Conservation (phyloP, 2,329 filamentous ascomycete species). For the Spiromastix sp. region DNA sequence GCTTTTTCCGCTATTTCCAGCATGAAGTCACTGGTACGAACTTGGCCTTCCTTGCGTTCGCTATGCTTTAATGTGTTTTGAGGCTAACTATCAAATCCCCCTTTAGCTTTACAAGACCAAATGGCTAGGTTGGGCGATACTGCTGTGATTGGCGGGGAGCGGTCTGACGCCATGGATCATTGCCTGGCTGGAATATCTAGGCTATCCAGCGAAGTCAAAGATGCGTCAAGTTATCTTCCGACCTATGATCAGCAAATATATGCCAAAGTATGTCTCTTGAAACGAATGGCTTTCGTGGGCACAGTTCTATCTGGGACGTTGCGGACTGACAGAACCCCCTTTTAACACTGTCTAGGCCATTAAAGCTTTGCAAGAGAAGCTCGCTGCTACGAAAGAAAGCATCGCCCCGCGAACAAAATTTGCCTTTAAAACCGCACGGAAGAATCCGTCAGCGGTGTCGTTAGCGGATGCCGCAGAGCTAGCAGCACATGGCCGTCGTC, state of each 20-base stretch:
- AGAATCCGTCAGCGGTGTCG: slow-evolving; percentile 45
- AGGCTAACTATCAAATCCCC: background rate
- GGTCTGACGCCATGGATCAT: slow-evolving; percentile 69
- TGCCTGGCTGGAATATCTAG: slow-evolving; percentile 69
- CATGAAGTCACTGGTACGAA: slow-evolving; percentile 58
- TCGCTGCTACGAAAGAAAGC: slow-evolving; percentile 58
- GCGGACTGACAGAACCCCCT: too few relatives aligned
- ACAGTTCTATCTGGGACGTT: background rate
- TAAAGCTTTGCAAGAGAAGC: slow-evolving; percentile 68
- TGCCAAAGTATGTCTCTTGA: slow-evolving; percentile 48
- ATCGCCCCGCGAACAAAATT: slow-evolving; percentile 71
- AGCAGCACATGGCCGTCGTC: slow-evolving; percentile 37
- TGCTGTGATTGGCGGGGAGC: slow-evolving; percentile 58
- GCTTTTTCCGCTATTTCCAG: slow-evolving; percentile 78
- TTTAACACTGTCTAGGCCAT: slow-evolving; percentile 47
- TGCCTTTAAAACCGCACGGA: slow-evolving; percentile 58
- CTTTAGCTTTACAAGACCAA: slow-evolving; percentile 62
- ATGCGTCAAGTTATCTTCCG: slow-evolving; percentile 71
- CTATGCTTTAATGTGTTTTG: background rate
- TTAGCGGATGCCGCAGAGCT: slow-evolving; percentile 38
- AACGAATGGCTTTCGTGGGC: background rate
- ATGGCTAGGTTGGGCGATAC: slow-evolving; percentile 58
- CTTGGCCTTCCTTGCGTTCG: background rate
- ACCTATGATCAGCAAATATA: slow-evolving; percentile 86
- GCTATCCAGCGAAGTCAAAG: slow-evolving; percentile 73